These are phyloP conservation scores for Grosmannia huntii DNA, from an alignment of 2,329 filamentous ascomycete species.

Conservation along the genomic window DNA sequence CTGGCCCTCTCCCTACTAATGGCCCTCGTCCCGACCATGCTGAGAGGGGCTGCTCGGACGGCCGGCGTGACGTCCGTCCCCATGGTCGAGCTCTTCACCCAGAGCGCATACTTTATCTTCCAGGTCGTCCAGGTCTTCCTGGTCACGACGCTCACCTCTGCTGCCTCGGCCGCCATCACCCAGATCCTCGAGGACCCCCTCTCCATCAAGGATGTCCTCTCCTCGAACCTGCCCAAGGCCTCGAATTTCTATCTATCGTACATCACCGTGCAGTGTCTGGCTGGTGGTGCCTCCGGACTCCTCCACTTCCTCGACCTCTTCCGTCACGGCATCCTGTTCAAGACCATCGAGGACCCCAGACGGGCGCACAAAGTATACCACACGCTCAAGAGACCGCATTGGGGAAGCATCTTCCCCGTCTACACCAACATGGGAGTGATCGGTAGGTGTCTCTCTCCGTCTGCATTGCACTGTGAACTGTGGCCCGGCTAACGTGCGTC, in stretches of 20 bases:
- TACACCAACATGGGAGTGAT: constrained; percentile 65
- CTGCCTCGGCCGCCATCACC: constrained; percentile 49
- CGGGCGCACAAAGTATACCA: constrained; percentile 67
- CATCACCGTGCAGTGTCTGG: constrained; percentile 74
- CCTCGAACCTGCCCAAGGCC: constrained; percentile 51
- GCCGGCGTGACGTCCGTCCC: constrained; percentile 60
- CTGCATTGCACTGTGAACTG: not conserved
- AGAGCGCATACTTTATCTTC: constrained; percentile 70
- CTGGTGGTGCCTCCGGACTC: constrained; percentile 59
- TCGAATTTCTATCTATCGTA: constrained; percentile 76
- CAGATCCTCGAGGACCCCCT: constrained; percentile 47
- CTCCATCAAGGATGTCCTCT: constrained; percentile 41
- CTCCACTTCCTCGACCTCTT: constrained; percentile 54
- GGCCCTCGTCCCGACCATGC: constrained; percentile 65
- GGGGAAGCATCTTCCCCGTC: constrained; percentile 65
- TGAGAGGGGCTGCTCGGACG: constrained; percentile 58
- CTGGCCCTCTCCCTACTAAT: constrained; percentile 71
- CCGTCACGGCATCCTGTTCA: constrained; percentile 43
- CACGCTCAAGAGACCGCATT: constrained; percentile 53
- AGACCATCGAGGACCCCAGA: constrained; percentile 66
- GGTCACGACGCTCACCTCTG: constrained; percentile 64
- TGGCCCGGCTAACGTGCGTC: constrained; percentile 11
- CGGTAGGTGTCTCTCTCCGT: constrained; percentile 24
- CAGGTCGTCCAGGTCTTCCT: constrained; percentile 78
- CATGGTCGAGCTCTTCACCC: constrained; percentile 61